Conservation (phyloP, 2,329 filamentous ascomycete genomes). For the Paraphoma chrysanthemicola region DNA sequence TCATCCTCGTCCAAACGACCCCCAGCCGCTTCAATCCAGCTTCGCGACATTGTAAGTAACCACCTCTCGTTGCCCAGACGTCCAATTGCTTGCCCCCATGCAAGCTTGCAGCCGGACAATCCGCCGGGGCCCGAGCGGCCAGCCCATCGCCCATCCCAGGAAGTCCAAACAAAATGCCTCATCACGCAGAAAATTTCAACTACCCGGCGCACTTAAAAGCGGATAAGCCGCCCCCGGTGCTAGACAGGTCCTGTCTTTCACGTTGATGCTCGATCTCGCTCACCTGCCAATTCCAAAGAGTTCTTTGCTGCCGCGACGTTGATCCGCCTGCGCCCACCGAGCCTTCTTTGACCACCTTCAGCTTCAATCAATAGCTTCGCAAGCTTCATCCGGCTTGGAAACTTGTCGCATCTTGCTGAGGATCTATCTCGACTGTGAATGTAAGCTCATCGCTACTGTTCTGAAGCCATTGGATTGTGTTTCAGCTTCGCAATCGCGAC, state of each 20-base stretch:
- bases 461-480: slow-evolving; percentile 23
- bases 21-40: slow-evolving; percentile 15
- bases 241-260: slow-evolving; percentile 19
- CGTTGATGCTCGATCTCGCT: slow-evolving; percentile 39
- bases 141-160: slow-evolving; percentile 12
- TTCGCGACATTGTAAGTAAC: slow-evolving; percentile 37
- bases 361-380: slow-evolving; percentile 13
- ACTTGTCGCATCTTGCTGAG: slow-evolving; percentile 17
- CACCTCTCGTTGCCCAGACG: slow-evolving; percentile 24
- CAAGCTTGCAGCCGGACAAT: slow-evolving; percentile 32
- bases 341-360: slow-evolving; percentile 41
- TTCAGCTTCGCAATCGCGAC: slow-evolving; percentile 11
- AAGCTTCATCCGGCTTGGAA: slow-evolving; percentile 16
- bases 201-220: slow-evolving; percentile 39
- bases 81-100: slow-evolving; percentile 28
- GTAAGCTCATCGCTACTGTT: slow-evolving; percentile 33
- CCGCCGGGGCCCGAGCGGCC: slow-evolving; percentile 35
- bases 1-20: slow-evolving; percentile 1
- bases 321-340: slow-evolving; percentile 39
- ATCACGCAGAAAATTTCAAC: slow-evolving; percentile 45
- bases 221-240: slow-evolving; percentile 22
- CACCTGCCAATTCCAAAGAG: slow-evolving; percentile 28
- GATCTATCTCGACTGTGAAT: slow-evolving; percentile 37
- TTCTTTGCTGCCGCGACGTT: slow-evolving; percentile 31
- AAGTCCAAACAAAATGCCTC: slow-evolving; percentile 44